These are phyloP conservation scores for Physocladia obscura DNA, from an alignment of 192 early-diverging fungal species.

Conservation along the genomic window DNA sequence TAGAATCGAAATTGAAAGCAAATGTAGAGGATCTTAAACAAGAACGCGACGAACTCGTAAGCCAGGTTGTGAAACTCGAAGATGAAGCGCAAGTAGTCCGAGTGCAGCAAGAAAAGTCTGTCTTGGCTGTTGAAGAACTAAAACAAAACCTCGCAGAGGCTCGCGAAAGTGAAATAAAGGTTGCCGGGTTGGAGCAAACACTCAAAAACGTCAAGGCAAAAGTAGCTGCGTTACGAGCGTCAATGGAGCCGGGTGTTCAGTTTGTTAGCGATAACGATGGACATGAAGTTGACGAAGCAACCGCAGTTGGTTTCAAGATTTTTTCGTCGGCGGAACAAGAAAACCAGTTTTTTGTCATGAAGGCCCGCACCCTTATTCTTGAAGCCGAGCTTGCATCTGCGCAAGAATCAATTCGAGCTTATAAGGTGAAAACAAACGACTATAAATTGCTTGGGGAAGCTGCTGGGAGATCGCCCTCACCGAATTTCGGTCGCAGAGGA, in stretches of 20 bases:
- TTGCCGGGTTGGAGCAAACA: constrained; percentile 15
- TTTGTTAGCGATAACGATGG: background rate
- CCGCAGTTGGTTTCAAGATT: background rate
- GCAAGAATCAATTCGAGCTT: background rate
- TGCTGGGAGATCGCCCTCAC: too few relatives aligned
- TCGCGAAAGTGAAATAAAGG: constrained; percentile 10
- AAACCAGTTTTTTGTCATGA: background rate
- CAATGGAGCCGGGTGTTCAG: constrained; percentile 30
- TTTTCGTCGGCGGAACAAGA: background rate
- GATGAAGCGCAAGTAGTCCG: too few relatives aligned
- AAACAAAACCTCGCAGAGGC: constrained; percentile 23
- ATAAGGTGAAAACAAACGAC: background rate
- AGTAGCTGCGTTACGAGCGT: constrained; percentile 23
- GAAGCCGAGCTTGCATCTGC: constrained; percentile 5
- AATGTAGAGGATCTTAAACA: background rate
- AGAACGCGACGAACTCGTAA: background rate
- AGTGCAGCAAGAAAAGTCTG: too few relatives aligned
- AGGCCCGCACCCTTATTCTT: background rate
- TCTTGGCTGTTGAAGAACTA: too few relatives aligned
- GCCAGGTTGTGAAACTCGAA: background rate
- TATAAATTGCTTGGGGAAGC: background rate
- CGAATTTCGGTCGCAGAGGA: too few relatives aligned
- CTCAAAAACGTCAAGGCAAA: constrained; percentile 14
- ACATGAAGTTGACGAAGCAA: background rate
- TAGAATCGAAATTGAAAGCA: background rate